Evolutionary conservation across 2,329 filamentous ascomycete genomes (phyloP), one percentile per base, ranked within the genome.

Genomic region (Pseudogymnoascus sp.): DNA sequence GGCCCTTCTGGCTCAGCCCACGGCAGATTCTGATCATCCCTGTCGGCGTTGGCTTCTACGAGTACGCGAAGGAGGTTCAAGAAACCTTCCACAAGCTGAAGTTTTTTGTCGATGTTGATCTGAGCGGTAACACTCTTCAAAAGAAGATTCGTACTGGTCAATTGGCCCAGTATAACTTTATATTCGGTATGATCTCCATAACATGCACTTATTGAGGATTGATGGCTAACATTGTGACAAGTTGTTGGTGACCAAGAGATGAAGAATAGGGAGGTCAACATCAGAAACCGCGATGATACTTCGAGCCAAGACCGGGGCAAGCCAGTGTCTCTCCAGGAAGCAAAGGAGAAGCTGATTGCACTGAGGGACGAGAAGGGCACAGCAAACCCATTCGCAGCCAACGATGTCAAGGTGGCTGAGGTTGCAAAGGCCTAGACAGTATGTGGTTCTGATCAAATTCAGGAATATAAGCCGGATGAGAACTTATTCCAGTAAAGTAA

Each of bases 1-100:
- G 90, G 90, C 90, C 90, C 1, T 91, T 93, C 81, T 95, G 90
- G 90, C 79, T 95, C 66, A 90, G 86, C 69, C 90, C 90, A n/a
- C 84, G 90, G 61, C 90, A 95, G 76, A 85, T 95, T 67, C 81
- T 89, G 69, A 84, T 95, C 67, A 86, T 93, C 66, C 90, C 90
- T 7, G 89, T 91, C 66, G 89, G 89, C 77, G 86, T 87, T 61
- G 81, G 83, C 54, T 87, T 83, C 70, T 83, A 86, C 71, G 86
- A 87, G 72, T 92, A 95, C 74, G 89, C 89, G 67, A 80, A 86
- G 72, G 89, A 93, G 75, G 85, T 93, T 5, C 85, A 89, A 71
- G 75, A 77, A 65, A 79, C 87, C 66, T 87, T 93, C 77, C 84
- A 87, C 72, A 80, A 82, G 65, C 81, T 87, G 74, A 81, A 81